A percentile compares a stretch with the other conserved stretches of the same genome.
Conservation (phyloP, 208 protist genomes). For the Blastocrithidia nonstop region DNA sequence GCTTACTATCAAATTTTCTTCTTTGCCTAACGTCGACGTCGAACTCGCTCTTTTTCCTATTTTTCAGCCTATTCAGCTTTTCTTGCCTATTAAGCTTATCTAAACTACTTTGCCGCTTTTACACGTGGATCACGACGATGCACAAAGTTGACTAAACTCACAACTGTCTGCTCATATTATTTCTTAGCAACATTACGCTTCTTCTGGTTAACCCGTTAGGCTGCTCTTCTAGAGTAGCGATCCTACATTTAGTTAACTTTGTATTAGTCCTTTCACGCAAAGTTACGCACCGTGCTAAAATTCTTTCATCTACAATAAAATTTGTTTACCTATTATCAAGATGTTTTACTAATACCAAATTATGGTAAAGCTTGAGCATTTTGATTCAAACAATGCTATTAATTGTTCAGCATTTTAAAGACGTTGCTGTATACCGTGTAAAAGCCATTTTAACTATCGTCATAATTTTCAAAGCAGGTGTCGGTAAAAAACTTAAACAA, state of each 20-base stretch:
- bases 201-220: conserved; percentile 80
- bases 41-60: conserved; percentile 33
- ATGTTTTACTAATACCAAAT: conserved; percentile 49
- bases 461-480: conserved; percentile 66
- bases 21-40: conserved; percentile 49
- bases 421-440: conserved; percentile 62
- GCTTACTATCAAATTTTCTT: conserved; percentile 68
- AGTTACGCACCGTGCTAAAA: conserved; percentile 73
- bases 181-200: conserved; percentile 58
- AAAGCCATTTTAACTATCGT: conserved; percentile 59
- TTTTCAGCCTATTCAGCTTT: conserved; percentile 37
- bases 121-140: conserved; percentile 79
- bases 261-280: conserved; percentile 86
- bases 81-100: conserved; percentile 37
- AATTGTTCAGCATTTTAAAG: conserved; percentile 55
- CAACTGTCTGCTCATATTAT: conserved; percentile 73
- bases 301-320: conserved; percentile 82
- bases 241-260: conserved; percentile 84
- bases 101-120: conserved; percentile 29
- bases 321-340: conserved; percentile 38
- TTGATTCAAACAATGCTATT: conserved; percentile 15
- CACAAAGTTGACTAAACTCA: conserved; percentile 57
- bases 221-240: conserved; percentile 67
- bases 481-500: conserved; percentile 74
- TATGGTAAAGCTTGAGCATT: conserved; percentile 35